Base-by-base conservation (phyloP, 306 rosid genomes). In the Malus sieversii region DNA sequence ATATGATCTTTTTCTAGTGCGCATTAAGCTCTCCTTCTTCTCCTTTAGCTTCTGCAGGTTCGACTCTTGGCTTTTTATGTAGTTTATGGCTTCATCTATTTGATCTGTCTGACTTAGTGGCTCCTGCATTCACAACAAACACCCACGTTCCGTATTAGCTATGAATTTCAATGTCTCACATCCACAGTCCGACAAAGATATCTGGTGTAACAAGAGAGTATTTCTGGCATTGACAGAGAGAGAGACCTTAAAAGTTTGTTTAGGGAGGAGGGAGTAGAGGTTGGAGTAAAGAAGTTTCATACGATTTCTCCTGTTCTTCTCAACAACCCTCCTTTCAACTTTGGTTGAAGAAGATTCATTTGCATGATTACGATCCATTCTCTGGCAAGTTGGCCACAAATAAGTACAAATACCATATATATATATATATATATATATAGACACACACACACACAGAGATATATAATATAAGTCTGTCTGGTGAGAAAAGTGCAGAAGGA, bases 241-340 rank as follows among this genome's bases (percentile, higher is more conserved):
- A 8, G 44, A 40, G 44, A 40, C 44, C 44, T 40, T 40, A 40
- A 4, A 40, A 13, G 73, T 80, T 10, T 75, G 75, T 68, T 59
- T 66, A 15, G 98, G 93, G 75, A 91, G 88, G 23, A 93, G 91
- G 73, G 96, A 89, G 38, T 83, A 65, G 86, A 93, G 97, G 60
- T 86, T 68, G 79, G 90, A 83, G 83, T 78, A 88, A 73, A 93
- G 96, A 32, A 74, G 48, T 82, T 93, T 93, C 98, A 91, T 91
- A 8, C 88, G 91, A 73, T 83, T 91, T 87, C 98, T 88, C 63
- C 98, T 84, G 59, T 93, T 89, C 77, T 93, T 93, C 84, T 93
- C 98, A 1, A 89, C 66, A 1, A 91, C 12, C 65, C 85, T 89
- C 80, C 98, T 87, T 61, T 93, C 97, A 4, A 93, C 78, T 72